Evolutionary conservation across 371 early-diverging fungal genomes (phyloP).

Genomic region (Mortierella sp.): DNA sequence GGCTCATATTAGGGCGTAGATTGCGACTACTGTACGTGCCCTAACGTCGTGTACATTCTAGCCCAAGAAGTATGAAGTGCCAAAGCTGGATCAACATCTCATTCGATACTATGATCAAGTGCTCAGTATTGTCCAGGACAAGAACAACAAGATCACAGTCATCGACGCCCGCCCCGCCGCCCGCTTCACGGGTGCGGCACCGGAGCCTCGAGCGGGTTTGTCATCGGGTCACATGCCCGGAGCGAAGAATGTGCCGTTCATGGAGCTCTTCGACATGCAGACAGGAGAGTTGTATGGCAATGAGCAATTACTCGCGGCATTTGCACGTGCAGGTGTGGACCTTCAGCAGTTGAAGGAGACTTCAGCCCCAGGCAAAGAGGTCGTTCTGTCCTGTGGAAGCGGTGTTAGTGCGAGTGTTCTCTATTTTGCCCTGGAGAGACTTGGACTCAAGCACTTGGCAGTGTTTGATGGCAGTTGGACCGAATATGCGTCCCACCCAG

Average conservation of each 20-base stretch:
- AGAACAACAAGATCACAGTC: slow-evolving; percentile 58
- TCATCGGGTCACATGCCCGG: slow-evolving; percentile 90
- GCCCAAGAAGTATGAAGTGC: slow-evolving; percentile 61
- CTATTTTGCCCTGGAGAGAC: slow-evolving; percentile 75
- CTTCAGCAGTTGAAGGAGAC: slow-evolving; percentile 52
- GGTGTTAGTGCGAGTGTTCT: slow-evolving; percentile 85
- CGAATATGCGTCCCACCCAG: slow-evolving; percentile 77
- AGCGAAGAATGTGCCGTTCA: slow-evolving; percentile 78
- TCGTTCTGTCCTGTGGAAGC: slow-evolving; percentile 62
- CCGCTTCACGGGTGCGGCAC: slow-evolving; percentile 80
- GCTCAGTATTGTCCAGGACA: slow-evolving; percentile 58
- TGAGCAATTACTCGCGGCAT: slow-evolving; percentile 61
- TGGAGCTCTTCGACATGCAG: slow-evolving; percentile 62
- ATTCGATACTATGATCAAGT: slow-evolving; percentile 72
- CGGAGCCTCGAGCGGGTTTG: slow-evolving; percentile 88
- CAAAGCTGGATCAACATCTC: slow-evolving; percentile 57
- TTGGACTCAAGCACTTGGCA: slow-evolving; percentile 70
- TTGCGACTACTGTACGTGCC: no score
- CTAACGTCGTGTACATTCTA: slow-evolving; percentile 10
- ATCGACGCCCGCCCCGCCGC: slow-evolving; percentile 85
- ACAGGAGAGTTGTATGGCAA: slow-evolving; percentile 58
- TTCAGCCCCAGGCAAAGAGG: slow-evolving; percentile 13
- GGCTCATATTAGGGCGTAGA: neutral
- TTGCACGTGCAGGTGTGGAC: slow-evolving; percentile 68
- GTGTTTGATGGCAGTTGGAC: slow-evolving; percentile 91